Evolutionary conservation across 2,329 filamentous ascomycete species (phyloP), one percentile per base, ranked within the genome.

Genomic region (Calonectria montana): DNA sequence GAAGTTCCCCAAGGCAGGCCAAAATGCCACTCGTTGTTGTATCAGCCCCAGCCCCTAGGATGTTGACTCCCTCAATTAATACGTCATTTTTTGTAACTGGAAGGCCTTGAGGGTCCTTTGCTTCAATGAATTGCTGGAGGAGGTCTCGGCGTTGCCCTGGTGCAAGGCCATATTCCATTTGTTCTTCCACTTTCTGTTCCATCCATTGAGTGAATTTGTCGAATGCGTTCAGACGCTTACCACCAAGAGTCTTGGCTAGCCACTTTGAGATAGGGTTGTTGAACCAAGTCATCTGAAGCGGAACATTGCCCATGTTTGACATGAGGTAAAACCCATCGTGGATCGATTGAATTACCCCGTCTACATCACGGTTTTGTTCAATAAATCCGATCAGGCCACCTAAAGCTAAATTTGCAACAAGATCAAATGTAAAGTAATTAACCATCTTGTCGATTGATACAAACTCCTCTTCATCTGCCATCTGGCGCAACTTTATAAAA

Each of bases 281-380:
- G 12, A 74, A 55, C 72, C 72, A 74, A 12, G 55, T 18, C 72
- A 74, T 73, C 9, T 74, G 72, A 1, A 70, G 50, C 0, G 72
- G 67, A 1, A 74, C 12, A 21, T 70, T 68, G 5, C 64, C 72
- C 70, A 74, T 70, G n/a, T 74, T 74, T 1, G 66, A 67, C 72
- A 73, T 74, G 5, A 73, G 47, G 13, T 70, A 74, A 23, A 74
- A 74, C 0, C 72, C 72, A 9, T 74, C 72, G 8, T 73, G 70
- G 7, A 74, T 67, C 3, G 70, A 74, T 12, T 64, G 72, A 16
- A 74, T 74, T 2, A 74, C 72, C 0, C 70, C 70, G 15, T 53
- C 70, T 4, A 73, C 50, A 8, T 74, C 72, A 4, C 57, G 67
- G 7, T 15, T 23, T 3, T 74, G 70, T 16, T 74, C 64, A 7